Evolutionary conservation across 129 eudicot species (phyloP), one percentile per base, ranked within the genome.

Genomic region (Chrysanthemum makinoi): DNA sequence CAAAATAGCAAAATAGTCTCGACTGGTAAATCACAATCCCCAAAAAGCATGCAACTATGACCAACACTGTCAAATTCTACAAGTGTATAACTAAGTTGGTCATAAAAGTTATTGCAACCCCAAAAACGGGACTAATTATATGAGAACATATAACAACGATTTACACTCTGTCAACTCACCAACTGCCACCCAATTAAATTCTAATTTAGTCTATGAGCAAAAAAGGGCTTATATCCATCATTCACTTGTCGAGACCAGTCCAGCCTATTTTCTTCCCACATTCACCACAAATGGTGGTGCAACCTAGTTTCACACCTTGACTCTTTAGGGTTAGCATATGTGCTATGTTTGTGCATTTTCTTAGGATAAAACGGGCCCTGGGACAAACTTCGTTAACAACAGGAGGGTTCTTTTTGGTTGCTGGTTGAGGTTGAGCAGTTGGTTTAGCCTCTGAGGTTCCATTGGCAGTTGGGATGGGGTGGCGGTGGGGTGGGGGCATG

Each of bases 281-380:
- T 66, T 90, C 97, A 58, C 99, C 99, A 80, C 99, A 94, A 17
- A 94, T 67, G 2, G 97, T 88, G 72, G 73, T 80, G 77, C 97
- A 83, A 22, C 97, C 99, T 2, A 30, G 17, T 65, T 87, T 94
- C 52, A 84, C 86, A 10, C 96, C 92, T 65, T 90, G 95, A 55
- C 93, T 87, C 73, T 82, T 87, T 67, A 94, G 83, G 19, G 93
- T 87, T 61, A 89, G 69, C 76, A 86, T 26, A 73, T 94, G 99
- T 10, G 99, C 77, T 5, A 87, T 72, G 66, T 80, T 86, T 2
- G 97, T 87, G 79, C 99, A 94, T 56, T 80, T 84, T 35, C 92
- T 44, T 16, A 62, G 72, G 17, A 75, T 77, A 51, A 70, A 60
- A 24, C 84, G 87, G 53, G 79, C 72, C 77, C 85, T 82, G 62